Evolutionary conservation across 805 yeast genomes (phyloP).

Genomic region (Wickerhamiella parazyma): DNA sequence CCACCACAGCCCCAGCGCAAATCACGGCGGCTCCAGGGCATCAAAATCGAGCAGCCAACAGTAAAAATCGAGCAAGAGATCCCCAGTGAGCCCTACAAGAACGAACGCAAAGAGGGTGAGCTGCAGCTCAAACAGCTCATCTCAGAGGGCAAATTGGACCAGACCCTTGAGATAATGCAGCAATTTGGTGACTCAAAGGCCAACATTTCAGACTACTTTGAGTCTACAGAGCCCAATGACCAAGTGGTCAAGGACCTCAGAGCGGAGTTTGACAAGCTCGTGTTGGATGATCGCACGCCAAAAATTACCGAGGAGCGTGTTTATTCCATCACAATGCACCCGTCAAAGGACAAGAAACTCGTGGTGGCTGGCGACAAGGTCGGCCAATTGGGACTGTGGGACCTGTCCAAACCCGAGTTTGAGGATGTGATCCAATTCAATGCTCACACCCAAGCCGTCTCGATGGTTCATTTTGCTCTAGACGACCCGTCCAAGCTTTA

Average conservation of each 20-base stretch:
- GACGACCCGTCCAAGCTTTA: constrained; percentile 41
- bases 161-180: constrained; percentile 23
- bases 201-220: constrained; percentile 27
- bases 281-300: constrained; percentile 46
- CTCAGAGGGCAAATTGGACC: constrained; percentile 28
- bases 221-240: constrained; percentile 43
- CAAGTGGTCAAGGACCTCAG: constrained; percentile 37
- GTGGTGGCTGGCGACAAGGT: constrained; percentile 76
- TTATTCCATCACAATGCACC: constrained; percentile 65
- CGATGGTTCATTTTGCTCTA: constrained; percentile 44
- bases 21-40: constrained; percentile 69
- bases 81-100: constrained; percentile 30
- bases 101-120: constrained; percentile 37
- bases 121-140: constrained; percentile 22
- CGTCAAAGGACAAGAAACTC: constrained; percentile 45
- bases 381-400: constrained; percentile 88
- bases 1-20: constrained; percentile 46
- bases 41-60: constrained; percentile 29
- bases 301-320: constrained; percentile 56
- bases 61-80: constrained; percentile 16
- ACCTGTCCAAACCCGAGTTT: constrained; percentile 36
- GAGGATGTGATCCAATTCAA: constrained; percentile 44
- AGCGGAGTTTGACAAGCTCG: constrained; percentile 38
- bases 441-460: constrained; percentile 63
- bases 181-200: constrained; percentile 20